Evolutionary conservation across 2,329 filamentous ascomycete genomes (phyloP), one percentile per base, ranked within the genome.

Genomic region (Colletotrichum incanum): DNA sequence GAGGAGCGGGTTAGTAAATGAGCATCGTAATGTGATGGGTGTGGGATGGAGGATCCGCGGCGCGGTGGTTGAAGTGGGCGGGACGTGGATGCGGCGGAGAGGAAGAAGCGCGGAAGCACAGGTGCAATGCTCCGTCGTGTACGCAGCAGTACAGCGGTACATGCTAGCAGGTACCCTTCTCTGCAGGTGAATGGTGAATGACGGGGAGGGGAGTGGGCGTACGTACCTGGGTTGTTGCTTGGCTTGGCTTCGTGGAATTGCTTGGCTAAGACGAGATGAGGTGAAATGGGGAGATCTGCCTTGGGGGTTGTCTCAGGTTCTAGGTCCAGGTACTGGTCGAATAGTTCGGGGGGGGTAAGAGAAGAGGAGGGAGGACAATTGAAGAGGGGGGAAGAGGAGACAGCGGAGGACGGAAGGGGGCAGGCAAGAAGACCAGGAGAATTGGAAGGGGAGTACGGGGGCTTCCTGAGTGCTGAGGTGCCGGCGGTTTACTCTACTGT

Each of bases 1-100:
- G 70, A 72, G 54, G 54, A 69, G 70, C 70, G 65, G 70, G 65
- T 72, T 72, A 64, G 65, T 72, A 69, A 72, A 72, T 59, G 70
- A 69, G 65, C 59, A 72, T 70, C 65, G 60, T 64, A 70, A 72
- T 69, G 65, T 43, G 31, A 39, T 55, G 50, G 43, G 45, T 50
- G 65, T 50, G 64, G 60, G 64, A 71, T 55, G 62, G 50, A 56
- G 37, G 50, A 50, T 65, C 37, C 39, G 26, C 62, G 28, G 50
- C 52, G 31, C 18, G n/a, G 62, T 18, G 50, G 47, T 47, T 16
- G 47, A 63, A 26, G 61, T 54, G 49, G 61, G 37, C 14, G 61
- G 49, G 61, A 41, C 49, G 63, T 59, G 58, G 66, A 65, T 59
- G 65, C 65, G 65, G 45, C 31, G 58, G 69, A 70, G 52, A 67